Conservation (phyloP, 2,329 filamentous ascomycete species). For the Aspergillus sp. region DNA sequence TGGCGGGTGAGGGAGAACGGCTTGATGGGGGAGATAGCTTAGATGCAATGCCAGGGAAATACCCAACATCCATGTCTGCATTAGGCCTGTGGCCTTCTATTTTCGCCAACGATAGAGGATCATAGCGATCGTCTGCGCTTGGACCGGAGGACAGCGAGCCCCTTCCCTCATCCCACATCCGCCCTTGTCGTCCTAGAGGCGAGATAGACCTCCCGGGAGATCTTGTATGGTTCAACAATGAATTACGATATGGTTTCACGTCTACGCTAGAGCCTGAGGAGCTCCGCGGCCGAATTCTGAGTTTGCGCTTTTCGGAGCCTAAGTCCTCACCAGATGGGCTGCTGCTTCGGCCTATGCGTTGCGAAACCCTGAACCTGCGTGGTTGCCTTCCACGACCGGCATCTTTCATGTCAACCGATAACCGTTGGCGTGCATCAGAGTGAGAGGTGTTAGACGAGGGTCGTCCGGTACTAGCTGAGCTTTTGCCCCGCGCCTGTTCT, state of each 20-base stretch:
- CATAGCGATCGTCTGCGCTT: slow-evolving; percentile 36
- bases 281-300: slow-evolving; percentile 53
- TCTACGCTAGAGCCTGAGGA: slow-evolving; percentile 57
- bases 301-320: slow-evolving; percentile 54
- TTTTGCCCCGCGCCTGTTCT: slow-evolving; percentile 19
- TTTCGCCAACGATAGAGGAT: slow-evolving; percentile 39
- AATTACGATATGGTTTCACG: slow-evolving; percentile 14
- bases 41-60: slow-evolving; percentile 60
- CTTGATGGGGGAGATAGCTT: slow-evolving; percentile 65
- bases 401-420: slow-evolving; percentile 47
- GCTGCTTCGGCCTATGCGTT: slow-evolving; percentile 57
- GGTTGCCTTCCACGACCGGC: slow-evolving; percentile 57
- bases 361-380: slow-evolving; percentile 60
- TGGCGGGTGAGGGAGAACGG: slow-evolving; percentile 62
- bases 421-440: slow-evolving; percentile 41
- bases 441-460: slow-evolving; percentile 29
- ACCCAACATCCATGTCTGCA: slow-evolving; percentile 39
- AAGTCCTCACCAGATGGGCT: slow-evolving; percentile 50
- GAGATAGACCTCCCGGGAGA: slow-evolving; percentile 9
- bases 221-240: not conserved
- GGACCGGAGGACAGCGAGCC: slow-evolving; percentile 55
- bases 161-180: slow-evolving; percentile 51
- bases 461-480: slow-evolving; percentile 23
- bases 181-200: slow-evolving; percentile 1
- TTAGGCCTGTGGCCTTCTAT: slow-evolving; percentile 46